Evolutionary conservation across 164 flowering plant species (phyloP), one percentile per base, ranked within the genome.

Genomic region (Kingdonia uniflora): DNA sequence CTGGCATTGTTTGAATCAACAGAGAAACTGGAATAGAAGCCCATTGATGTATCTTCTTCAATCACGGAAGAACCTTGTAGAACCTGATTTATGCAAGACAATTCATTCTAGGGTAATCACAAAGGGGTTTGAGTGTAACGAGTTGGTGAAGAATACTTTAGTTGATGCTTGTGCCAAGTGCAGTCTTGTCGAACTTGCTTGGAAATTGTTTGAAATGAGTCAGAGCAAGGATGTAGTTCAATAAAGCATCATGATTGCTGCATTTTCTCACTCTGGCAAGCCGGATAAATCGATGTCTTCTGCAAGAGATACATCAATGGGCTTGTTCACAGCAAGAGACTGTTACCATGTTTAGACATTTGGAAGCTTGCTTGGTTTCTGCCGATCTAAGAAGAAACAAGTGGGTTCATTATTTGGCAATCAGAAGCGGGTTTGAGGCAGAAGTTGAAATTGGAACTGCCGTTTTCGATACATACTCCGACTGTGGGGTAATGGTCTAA

Each of bases 221-320:
- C 67, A 54, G 39, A 60, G 49, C 38, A 75, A 60, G 63, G 85
- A 81, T 64, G 45, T 69, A 49, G 68, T 88, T 39, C 66, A 80
- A 1, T 92, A 95, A 89, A 87, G 85, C 65, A 77, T 85, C 7
- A 81, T 91, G 84, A 82, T 91, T 59, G 69, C 77, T 2, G 90
- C 82, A 35, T 78, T 83, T 40, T 58, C 83, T 16, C 62, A 71
- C 20, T 78, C 81, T 59, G 87, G 89, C 61, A 67, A 48, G 69
- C 81, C 85, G 17, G 76, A 78, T 48, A 85, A 80, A 66, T 94
- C 96, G 26, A 52, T 88, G 42, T 29, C 63, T 24, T 19, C 49
- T 33, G 54, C 50, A 55, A 16, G 16, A 54, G 21, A 74, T 56
- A 56, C 68, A 55, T 80, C 37, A 84, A 78, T 63, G 42, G 35